Base-by-base conservation (phyloP, 2,329 filamentous ascomycete genomes). In the Coniochaeta sp. region DNA sequence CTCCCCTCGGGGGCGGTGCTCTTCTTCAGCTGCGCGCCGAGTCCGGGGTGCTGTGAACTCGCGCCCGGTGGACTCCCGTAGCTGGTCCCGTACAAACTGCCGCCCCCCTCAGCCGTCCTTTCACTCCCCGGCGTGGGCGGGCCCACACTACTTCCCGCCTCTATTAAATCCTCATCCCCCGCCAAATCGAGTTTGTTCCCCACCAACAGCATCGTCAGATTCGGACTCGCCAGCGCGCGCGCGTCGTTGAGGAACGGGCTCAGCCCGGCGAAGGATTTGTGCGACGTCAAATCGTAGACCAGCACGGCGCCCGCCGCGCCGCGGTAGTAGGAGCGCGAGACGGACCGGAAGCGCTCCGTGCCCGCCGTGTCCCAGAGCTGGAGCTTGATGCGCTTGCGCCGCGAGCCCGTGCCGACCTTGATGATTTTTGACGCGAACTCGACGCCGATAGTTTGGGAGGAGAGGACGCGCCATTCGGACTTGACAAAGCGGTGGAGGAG, bases 401-500 rank as follows among this genome's bases (percentile, higher is more conserved):
- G 79, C 28, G 85, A 74, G 40, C 88, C 87, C 3, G 84, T 86
- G 64, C 91, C 91, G 58, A 97, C 85, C 69, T 92, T 95, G 67
- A 99, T 91, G 55, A 97, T 96, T 69, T 95, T 95, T 69, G 85
- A 92, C 16, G 94, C 88, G 71, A 97, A 99, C 71, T 99, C 94
- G 59, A 97, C 94, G 59, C 94, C 94, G 67, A 99, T 96, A 3
- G 94, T 99, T 70, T 97, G 92, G 14, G 90, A 95, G n/a, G 89
- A 92, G 31, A 97, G 79, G 30, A 95, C 80, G 60, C 91, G 83
- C 91, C 90, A 97, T 75, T 96, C 91, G 63, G 84, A 86, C 71
- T 96, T 96, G 59, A 97, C 86, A 68, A 97, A 97, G 58, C 94
- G 89, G 71, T 99, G 94, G 30, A 99, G 76, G 40, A 99, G 76